Base-by-base conservation (phyloP, 139 green algal genomes). In the Microglena sp. region DNA sequence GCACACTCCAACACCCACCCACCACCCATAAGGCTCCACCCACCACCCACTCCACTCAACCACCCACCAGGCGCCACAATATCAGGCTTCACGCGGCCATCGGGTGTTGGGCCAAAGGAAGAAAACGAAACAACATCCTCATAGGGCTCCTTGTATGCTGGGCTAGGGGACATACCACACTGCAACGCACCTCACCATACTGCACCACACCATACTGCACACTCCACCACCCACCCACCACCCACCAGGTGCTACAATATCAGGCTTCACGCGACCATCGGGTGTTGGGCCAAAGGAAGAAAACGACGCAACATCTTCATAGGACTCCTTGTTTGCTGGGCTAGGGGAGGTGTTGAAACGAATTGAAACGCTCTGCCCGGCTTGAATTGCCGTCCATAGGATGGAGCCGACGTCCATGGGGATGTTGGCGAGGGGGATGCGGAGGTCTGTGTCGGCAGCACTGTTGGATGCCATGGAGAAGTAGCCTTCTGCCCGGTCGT, bases 51-150 rank as follows among this genome's bases (percentile, higher is more conserved):
- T 46, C 4, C 57, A 6, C 4, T 7, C 6, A 21, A 27, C 56
- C 61, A 59, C 26, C 18, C 29, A 26, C 72, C 72, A 21, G 89
- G 89, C 0, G 86, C 87, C 2, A 94, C 73, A 21, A 96, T 58
- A 62, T 96, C 90, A 18, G 89, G 89, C 73, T 96, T 96, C 40
- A 92, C 81, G 24, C 90, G 68, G 24, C 76, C 78, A 59, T 96
- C 90, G 2, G 57, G 29, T 2, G 87, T 91, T 27, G 89, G 89
- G 0, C 89, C 87, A 22, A 77, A 81, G 27, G 66, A 84, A 3
- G 73, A 82, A 56, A 83, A 90, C 15, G 62, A 34, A 0, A 82
- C 84, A 40, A 92, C 58, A 60, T 79, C 79, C n/a, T 87, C 82
- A 31, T 77, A 91, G n/a, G n/a, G n/a, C n/a, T n/a, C n/a, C n/a